Evolutionary conservation across 2,329 filamentous ascomycete genomes (phyloP).

Genomic region (Xylaria sp.): DNA sequence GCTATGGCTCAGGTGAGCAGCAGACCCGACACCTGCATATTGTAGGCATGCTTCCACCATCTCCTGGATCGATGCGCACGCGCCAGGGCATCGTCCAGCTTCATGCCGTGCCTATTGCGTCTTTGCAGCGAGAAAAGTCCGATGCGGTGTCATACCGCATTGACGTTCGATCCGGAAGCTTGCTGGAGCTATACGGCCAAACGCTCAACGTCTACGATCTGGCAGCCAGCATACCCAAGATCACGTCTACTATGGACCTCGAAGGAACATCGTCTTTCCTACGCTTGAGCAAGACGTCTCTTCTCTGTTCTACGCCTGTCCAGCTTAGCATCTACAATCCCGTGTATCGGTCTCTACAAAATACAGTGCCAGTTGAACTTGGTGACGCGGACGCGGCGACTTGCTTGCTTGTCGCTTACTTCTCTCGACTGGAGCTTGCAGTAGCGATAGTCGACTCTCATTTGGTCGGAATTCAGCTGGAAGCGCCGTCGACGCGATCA

Average conservation of each 20-base stretch:
- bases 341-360: slow-evolving; percentile 65
- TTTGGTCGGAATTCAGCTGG: slow-evolving; percentile 70
- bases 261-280: slow-evolving; percentile 63
- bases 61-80: slow-evolving; percentile 13
- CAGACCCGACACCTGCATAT: slow-evolving; percentile 35
- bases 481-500: slow-evolving; percentile 59
- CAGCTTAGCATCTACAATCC: slow-evolving; percentile 69
- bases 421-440: slow-evolving; percentile 67
- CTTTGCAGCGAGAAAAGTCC: slow-evolving; percentile 3
- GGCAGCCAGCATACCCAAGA: slow-evolving; percentile 61
- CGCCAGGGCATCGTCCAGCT: slow-evolving; percentile 32
- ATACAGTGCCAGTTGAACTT: slow-evolving; percentile 49
- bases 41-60: slow-evolving; percentile 28
- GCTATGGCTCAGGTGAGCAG: slow-evolving; percentile 33
- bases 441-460: slow-evolving; percentile 66
- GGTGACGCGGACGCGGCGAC: slow-evolving; percentile 35
- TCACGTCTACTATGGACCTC: slow-evolving; percentile 57
- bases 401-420: slow-evolving; percentile 60
- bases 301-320: slow-evolving; percentile 62
- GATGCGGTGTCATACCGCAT: slow-evolving; percentile 51
- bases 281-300: slow-evolving; percentile 66
- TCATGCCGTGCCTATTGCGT: slow-evolving; percentile 30
- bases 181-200: slow-evolving; percentile 61
- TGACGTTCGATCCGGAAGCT: slow-evolving; percentile 63
- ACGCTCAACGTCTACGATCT: slow-evolving; percentile 66